A percentile compares a stretch with the other conserved stretches of the same genome.
phyloP scores from a whole-genome alignment of 106 monocot genomes.

The Dendrobium chrysotoxum region DNA sequence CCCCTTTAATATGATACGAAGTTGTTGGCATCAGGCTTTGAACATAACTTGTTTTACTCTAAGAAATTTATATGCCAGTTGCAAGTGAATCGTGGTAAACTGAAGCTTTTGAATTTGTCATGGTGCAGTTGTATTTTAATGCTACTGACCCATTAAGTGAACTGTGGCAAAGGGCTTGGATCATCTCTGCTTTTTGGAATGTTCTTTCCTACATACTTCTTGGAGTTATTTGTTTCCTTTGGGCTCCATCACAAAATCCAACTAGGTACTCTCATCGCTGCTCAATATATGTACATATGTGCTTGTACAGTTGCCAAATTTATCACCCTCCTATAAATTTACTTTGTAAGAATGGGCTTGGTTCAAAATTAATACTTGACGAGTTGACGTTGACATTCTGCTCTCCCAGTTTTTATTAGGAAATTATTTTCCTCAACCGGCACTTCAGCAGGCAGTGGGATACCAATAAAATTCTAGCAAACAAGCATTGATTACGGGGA shows the following conservation, averaged over 20 bases:
- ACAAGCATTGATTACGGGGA: too few species aligned
- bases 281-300: not conserved
- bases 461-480: too few species aligned
- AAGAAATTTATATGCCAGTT: not conserved
- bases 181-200: constrained; percentile 96
- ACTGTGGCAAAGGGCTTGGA: constrained; percentile 98
- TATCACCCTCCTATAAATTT: constrained; percentile 1
- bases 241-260: constrained; percentile 81
- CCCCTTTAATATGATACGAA: not conserved
- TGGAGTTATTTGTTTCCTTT: constrained; percentile 77
- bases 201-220: constrained; percentile 73
- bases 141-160: constrained; percentile 94
- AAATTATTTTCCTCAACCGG: not conserved
- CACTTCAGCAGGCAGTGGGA: not conserved
- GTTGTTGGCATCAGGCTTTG: not conserved
- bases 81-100: not conserved
- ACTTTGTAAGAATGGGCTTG: not conserved
- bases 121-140: constrained; percentile 88
- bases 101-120: not conserved
- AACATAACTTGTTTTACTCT: not conserved
- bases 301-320: not conserved
- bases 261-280: constrained; percentile 40
- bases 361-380: not conserved
- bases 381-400: not conserved
- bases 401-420: not conserved